Percentiles rank a stretch among this genome's conserved stretches.
Evolutionary conservation across 129 eudicot genomes (phyloP).

Genomic region (Pittosporum tobira): DNA sequence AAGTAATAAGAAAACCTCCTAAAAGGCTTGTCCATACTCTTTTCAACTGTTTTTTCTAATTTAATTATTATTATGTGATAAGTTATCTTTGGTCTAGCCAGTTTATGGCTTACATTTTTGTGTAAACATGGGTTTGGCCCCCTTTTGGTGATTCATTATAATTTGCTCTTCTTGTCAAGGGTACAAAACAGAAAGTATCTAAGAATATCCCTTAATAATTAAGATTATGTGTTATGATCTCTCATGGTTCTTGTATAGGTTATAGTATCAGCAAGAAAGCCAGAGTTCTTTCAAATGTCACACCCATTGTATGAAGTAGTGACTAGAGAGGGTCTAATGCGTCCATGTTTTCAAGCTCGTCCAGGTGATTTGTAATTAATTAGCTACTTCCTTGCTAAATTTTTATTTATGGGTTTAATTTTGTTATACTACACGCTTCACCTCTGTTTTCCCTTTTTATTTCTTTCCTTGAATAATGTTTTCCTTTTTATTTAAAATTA

Average conservation of each 20-base stretch:
- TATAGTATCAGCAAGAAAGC: constrained; percentile 93
- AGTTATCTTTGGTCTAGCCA: background rate
- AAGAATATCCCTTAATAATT: background rate
- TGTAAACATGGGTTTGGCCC: background rate
- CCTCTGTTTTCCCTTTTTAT: no score
- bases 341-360: constrained; percentile 79
- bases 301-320: constrained; percentile 97
- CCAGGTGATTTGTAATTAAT: constrained; percentile 40
- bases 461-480: no score
- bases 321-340: constrained; percentile 90
- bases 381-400: background rate
- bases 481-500: no score
- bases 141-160: background rate
- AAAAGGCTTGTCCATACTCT: no score
- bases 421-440: background rate
- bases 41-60: no score
- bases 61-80: background rate
- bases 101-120: background rate
- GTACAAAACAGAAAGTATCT: background rate
- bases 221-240: constrained; percentile 4
- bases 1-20: no score
- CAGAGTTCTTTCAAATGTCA: constrained; percentile 92
- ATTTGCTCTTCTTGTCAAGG: background rate
- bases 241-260: constrained; percentile 41
- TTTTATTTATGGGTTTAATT: background rate